Percentiles rank a stretch among this genome's conserved stretches.
These are phyloP conservation scores for Ochromonadaceae sp. DNA, from an alignment of 352 stramenopile genomes.

Conservation along the genomic window DNA sequence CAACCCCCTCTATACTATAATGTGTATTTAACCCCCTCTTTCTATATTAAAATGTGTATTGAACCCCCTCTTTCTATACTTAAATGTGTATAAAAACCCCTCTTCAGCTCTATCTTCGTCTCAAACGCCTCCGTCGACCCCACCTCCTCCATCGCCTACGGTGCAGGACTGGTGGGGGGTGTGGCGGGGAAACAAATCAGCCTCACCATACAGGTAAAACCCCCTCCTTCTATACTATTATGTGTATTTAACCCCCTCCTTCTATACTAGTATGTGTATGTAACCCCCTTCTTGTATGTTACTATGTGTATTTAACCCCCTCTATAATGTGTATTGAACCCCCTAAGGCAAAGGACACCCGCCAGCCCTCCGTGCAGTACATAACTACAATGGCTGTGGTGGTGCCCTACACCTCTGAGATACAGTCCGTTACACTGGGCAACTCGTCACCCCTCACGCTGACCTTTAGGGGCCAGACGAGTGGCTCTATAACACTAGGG, in stretches of 20 bases:
- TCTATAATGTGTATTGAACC: no score
- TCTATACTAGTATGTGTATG: no score
- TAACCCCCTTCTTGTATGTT: no score
- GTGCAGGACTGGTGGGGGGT: conserved; percentile 49
- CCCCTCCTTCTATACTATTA: no score
- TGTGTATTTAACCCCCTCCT: no score
- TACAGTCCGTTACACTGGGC: conserved; percentile 53
- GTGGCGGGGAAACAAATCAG: conserved; percentile 41
- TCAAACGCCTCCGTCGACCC: conserved; percentile 24
- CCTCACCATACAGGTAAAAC: conserved; percentile 74
- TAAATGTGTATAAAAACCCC: neutral
- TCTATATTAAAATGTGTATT: no score
- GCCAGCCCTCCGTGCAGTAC: conserved; percentile 41
- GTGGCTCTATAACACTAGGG: conserved; percentile 36
- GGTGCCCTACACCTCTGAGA: conserved; percentile 37
- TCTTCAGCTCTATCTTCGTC: conserved; percentile 1
- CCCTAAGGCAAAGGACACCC: conserved; percentile 64
- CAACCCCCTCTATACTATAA: no score
- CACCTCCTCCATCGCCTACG: conserved; percentile 37
- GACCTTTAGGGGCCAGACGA: conserved; percentile 34
- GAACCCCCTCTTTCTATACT: no score
- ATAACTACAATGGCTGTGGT: conserved; percentile 13
- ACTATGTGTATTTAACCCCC: no score
- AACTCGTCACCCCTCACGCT: conserved; percentile 45
- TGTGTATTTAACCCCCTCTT: no score